phyloP scores from a whole-genome alignment of 176 grass and related monocot genomes.

The Bromus sterilis region DNA sequence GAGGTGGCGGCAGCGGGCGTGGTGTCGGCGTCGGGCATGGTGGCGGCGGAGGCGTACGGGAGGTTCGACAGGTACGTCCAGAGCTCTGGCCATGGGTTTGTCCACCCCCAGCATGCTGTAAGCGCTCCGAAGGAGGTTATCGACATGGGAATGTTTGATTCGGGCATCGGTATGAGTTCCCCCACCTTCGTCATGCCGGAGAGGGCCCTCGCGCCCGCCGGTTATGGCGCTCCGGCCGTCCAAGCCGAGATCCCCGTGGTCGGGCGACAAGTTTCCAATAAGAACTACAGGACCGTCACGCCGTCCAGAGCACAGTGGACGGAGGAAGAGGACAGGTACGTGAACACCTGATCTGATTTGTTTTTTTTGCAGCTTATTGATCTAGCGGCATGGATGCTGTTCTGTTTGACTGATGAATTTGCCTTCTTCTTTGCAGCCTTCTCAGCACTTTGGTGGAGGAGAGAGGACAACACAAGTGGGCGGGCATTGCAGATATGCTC shows the following conservation, averaged over 20 bases:
- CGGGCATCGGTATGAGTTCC: background rate
- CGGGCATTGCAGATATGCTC: conserved; percentile 45
- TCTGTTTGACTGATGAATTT: background rate
- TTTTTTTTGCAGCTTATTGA: background rate
- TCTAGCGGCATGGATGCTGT: background rate
- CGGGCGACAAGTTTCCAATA: background rate
- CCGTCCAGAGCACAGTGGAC: conserved; percentile 53
- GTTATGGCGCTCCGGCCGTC: background rate
- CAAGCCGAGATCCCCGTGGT: background rate
- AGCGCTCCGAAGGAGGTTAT: background rate
- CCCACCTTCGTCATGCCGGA: background rate
- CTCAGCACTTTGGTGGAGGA: conserved; percentile 38
- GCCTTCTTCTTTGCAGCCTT: conserved; percentile 20
- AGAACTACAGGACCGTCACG: background rate
- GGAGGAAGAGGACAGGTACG: conserved; percentile 49
- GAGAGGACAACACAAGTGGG: conserved; percentile 55
- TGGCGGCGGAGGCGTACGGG: background rate
- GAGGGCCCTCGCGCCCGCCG: background rate
- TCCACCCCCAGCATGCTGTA: background rate
- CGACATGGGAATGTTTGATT: background rate
- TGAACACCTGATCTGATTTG: background rate
- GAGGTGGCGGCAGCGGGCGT: background rate
- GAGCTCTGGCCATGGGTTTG: background rate
- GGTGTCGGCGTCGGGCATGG: background rate
- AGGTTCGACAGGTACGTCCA: background rate